phyloP scores from a whole-genome alignment of 495 filamentous ascomycete genomes.

The Xylaria curta region DNA sequence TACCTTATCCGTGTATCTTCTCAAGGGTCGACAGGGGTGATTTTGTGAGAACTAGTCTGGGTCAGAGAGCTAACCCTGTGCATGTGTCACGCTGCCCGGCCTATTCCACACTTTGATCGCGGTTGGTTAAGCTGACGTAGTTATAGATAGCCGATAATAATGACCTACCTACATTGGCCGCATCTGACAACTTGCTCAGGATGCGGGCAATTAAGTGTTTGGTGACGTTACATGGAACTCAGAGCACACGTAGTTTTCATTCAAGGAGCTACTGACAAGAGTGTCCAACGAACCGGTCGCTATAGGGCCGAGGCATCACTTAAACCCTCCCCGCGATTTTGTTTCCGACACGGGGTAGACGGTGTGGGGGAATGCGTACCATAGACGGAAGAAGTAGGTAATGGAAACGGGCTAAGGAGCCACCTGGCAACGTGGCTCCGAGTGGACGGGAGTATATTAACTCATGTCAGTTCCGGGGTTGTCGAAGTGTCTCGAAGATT shows the following conservation, averaged over 20 bases:
- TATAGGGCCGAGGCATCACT: conserved; percentile 7
- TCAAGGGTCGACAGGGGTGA: conserved; percentile 8
- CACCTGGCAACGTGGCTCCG: conserved; percentile 34
- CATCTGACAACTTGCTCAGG: not conserved
- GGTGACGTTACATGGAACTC: conserved; percentile 21
- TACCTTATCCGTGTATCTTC: conserved; percentile 5
- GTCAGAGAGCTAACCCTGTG: conserved; percentile 19
- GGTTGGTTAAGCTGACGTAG: conserved; percentile 21
- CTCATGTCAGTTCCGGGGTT: conserved; percentile 29
- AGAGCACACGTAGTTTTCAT: conserved; percentile 6
- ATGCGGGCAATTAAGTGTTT: conserved; percentile 1
- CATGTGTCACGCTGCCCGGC: conserved; percentile 20
- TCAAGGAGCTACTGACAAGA: not conserved
- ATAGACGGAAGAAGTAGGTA: conserved; percentile 27
- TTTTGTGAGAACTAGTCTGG: conserved; percentile 15
- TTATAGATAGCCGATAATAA: conserved; percentile 11
- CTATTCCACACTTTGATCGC: conserved; percentile 1
- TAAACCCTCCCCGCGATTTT: conserved; percentile 19
- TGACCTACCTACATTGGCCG: conserved; percentile 19
- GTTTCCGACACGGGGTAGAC: conserved; percentile 8
- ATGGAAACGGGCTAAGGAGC: conserved; percentile 31
- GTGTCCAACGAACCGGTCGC: not conserved
- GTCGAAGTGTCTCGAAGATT: conserved; percentile 25
- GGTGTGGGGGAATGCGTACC: conserved; percentile 25
- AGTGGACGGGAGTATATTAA: conserved; percentile 41